These are phyloP conservation scores for Aspergillus thermomutatus DNA, from an alignment of 2,329 filamentous ascomycete species.

Conservation along the genomic window DNA sequence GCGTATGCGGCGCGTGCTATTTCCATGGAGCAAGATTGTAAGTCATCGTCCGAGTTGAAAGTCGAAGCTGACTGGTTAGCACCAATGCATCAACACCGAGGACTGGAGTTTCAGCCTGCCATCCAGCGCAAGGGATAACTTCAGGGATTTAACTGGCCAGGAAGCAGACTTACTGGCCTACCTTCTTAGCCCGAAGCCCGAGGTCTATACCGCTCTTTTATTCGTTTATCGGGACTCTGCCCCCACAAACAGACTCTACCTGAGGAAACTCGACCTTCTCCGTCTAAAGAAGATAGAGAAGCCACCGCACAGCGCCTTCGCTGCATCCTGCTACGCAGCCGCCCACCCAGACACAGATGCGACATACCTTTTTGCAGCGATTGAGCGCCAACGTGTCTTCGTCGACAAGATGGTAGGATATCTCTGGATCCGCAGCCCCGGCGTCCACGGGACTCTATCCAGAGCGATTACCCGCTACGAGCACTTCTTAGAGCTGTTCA, in stretches of 20 bases:
- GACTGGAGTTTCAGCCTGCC: conserved; percentile 11
- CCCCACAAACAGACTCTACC: no score
- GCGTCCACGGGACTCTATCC: conserved; percentile 59
- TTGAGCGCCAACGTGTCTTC: conserved; percentile 42
- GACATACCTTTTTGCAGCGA: conserved; percentile 30
- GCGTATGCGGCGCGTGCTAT: conserved; percentile 55
- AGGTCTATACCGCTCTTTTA: not conserved
- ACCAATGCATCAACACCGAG: conserved; percentile 8
- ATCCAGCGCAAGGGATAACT: not conserved
- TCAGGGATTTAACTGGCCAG: not conserved
- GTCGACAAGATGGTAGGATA: conserved; percentile 66
- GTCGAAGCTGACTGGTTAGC: conserved; percentile 2
- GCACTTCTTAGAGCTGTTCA: conserved; percentile 44
- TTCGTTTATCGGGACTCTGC: not conserved
- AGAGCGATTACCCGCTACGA: conserved; percentile 54
- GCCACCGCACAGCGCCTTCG: not conserved
- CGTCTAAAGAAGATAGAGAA: no score
- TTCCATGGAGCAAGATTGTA: conserved; percentile 61
- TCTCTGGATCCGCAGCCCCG: conserved; percentile 74
- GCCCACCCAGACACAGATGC: not conserved
- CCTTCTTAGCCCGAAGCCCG: not conserved
- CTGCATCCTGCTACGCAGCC: not conserved
- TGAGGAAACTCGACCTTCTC: not conserved
- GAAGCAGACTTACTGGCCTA: conserved; percentile 3
- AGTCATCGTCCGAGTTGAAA: not conserved